These are phyloP conservation scores for Pichia sp. DNA, from an alignment of 1,139 yeast species.

Conservation along the genomic window DNA sequence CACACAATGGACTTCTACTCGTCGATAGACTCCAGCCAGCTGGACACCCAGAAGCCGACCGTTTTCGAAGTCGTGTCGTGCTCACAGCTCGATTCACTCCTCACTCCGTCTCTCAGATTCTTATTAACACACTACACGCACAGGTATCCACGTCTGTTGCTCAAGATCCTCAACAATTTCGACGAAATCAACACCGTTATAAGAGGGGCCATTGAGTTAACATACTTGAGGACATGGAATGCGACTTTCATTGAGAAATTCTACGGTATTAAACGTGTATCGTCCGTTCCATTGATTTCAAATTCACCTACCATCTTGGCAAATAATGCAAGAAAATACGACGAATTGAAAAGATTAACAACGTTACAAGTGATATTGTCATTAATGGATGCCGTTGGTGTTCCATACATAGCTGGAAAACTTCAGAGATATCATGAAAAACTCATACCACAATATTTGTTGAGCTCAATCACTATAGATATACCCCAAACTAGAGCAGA, in stretches of 20 bases:
- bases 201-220: constrained; percentile 72
- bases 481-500: background rate
- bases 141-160: constrained; percentile 67
- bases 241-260: constrained; percentile 90
- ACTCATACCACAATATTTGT: constrained; percentile 56
- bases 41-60: constrained; percentile 77
- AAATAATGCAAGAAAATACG: constrained; percentile 31
- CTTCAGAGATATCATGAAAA: constrained; percentile 64
- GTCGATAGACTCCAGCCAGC: constrained; percentile 70
- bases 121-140: constrained; percentile 81
- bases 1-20: constrained; percentile 74
- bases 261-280: constrained; percentile 78
- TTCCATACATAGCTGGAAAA: constrained; percentile 70
- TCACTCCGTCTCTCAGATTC: constrained; percentile 83
- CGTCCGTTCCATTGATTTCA: constrained; percentile 27
- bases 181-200: constrained; percentile 71
- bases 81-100: constrained; percentile 68
- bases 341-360: constrained; percentile 54
- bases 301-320: background rate
- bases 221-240: constrained; percentile 72
- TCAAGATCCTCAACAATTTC: constrained; percentile 62
- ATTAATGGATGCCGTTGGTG: constrained; percentile 60
- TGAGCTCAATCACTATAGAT: constrained; percentile 34
- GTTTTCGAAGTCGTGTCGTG: constrained; percentile 82
- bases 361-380: constrained; percentile 55